Conservation (phyloP, 768 basidiomycete species). For the Trametes elegans region DNA sequence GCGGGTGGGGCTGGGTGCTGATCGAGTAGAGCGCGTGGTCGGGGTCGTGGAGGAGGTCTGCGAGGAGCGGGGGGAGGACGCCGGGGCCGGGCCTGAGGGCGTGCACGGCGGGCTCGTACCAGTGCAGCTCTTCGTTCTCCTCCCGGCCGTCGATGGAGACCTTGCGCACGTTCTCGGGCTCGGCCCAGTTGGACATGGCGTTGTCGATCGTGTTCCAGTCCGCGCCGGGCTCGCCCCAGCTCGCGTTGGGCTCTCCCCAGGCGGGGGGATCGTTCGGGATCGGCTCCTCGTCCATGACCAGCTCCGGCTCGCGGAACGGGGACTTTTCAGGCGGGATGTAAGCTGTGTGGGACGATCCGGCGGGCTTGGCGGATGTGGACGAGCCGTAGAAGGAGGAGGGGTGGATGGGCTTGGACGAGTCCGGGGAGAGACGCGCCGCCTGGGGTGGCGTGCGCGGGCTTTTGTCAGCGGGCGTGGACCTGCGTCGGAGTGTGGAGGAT, state of each 20-base stretch:
- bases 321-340: conserved; percentile 30
- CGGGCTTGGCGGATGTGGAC: background rate
- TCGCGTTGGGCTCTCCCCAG: conserved; percentile 4
- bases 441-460: conserved; percentile 13
- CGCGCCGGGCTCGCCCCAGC: conserved; percentile 13
- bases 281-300: conserved; percentile 25
- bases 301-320: conserved; percentile 31
- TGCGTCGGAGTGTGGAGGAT: conserved; percentile 5
- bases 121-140: conserved; percentile 57
- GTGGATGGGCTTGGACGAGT: conserved; percentile 1
- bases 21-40: conserved; percentile 72
- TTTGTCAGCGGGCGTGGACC: conserved; percentile 1
- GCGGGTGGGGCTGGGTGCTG: conserved; percentile 34
- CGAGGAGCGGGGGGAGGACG: conserved; percentile 64
- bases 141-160: conserved; percentile 58
- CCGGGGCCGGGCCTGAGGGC: conserved; percentile 60
- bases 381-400: conserved; percentile 19
- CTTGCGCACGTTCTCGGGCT: conserved; percentile 16
- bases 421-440: background rate
- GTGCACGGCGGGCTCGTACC: conserved; percentile 63
- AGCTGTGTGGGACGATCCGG: conserved; percentile 38
- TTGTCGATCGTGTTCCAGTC: background rate
- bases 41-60: conserved; percentile 66
- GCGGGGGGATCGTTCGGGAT: conserved; percentile 13
- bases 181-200: conserved; percentile 9